These are phyloP conservation scores for Pseudocercospora eumusae DNA, from an alignment of 2,329 filamentous ascomycete genomes.

Conservation along the genomic window DNA sequence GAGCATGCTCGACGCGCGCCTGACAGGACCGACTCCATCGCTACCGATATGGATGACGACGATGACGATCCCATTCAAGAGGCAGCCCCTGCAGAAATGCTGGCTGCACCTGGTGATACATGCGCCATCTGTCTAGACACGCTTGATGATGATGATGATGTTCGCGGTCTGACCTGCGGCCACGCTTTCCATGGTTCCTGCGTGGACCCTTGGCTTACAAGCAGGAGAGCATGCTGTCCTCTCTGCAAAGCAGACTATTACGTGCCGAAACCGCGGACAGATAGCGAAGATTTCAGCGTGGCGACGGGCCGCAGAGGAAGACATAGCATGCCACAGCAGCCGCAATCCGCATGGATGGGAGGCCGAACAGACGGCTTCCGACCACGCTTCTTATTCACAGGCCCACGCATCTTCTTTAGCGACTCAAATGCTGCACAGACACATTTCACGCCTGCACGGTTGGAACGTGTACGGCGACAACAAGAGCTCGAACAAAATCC, in stretches of 20 bases:
- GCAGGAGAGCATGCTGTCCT: conserved; percentile 89
- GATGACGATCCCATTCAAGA: conserved; percentile 77
- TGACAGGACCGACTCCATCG: conserved; percentile 38
- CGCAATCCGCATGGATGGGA: conserved; percentile 34
- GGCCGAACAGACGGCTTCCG: conserved; percentile 31
- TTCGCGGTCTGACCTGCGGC: conserved; percentile 91
- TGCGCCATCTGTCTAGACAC: conserved; percentile 96
- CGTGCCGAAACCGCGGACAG: conserved; percentile 81
- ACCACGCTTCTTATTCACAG: conserved; percentile 34
- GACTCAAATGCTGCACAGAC: conserved; percentile 17
- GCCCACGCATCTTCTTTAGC: conserved; percentile 32
- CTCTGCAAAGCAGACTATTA: conserved; percentile 99
- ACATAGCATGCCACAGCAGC: conserved; percentile 29
- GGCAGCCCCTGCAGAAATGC: conserved; percentile 76
- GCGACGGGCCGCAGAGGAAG: conserved; percentile 18
- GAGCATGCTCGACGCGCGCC: conserved; percentile 34
- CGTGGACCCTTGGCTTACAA: conserved; percentile 94
- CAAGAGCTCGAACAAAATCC: conserved; percentile 15
- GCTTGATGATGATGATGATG: conserved; percentile 91
- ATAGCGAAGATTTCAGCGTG: conserved; percentile 45
- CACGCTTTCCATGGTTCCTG: conserved; percentile 97
- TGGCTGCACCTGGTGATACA: conserved; percentile 81
- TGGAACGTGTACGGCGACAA: conserved; percentile 17
- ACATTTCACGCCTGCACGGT: conserved; percentile 13
- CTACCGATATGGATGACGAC: conserved; percentile 65